Percentiles rank a stretch among this genome's conserved stretches.
phyloP scores from a whole-genome alignment of 2,329 filamentous ascomycete genomes.

The Scedosporium apiospermum region DNA sequence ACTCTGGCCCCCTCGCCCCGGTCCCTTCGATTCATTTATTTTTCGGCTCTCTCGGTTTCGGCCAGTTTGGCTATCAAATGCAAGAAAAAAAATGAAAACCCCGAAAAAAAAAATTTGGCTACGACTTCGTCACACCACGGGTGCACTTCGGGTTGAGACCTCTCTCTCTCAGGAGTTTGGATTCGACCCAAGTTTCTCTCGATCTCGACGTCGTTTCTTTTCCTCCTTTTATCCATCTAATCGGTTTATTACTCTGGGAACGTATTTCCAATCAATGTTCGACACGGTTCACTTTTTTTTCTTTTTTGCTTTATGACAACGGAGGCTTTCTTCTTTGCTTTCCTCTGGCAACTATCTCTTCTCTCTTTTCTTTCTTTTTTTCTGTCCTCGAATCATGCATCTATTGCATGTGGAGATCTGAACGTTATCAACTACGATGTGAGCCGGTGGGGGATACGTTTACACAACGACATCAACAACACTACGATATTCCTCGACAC shows the following conservation, averaged over 20 bases:
- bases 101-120: neutral
- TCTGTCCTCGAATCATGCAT: neutral
- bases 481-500: neutral
- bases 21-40: neutral
- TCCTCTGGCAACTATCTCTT: neutral
- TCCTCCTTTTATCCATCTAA: neutral
- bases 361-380: neutral
- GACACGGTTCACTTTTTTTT: neutral
- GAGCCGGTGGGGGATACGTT: conserved; percentile 2
- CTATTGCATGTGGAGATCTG: neutral
- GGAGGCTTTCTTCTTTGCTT: neutral
- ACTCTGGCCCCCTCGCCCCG: neutral
- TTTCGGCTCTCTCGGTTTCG: neutral
- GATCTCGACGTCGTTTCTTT: neutral
- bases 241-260: neutral
- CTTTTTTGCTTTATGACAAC: neutral
- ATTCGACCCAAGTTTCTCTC: neutral
- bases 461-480: neutral
- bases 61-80: neutral
- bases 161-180: neutral
- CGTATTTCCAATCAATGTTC: neutral
- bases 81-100: neutral
- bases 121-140: neutral
- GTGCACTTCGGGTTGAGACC: neutral
- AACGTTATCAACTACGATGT: neutral